Evolutionary conservation across 2,329 filamentous ascomycete genomes (phyloP), one percentile per base, ranked within the genome.

Genomic region (Fusarium buharicum): DNA sequence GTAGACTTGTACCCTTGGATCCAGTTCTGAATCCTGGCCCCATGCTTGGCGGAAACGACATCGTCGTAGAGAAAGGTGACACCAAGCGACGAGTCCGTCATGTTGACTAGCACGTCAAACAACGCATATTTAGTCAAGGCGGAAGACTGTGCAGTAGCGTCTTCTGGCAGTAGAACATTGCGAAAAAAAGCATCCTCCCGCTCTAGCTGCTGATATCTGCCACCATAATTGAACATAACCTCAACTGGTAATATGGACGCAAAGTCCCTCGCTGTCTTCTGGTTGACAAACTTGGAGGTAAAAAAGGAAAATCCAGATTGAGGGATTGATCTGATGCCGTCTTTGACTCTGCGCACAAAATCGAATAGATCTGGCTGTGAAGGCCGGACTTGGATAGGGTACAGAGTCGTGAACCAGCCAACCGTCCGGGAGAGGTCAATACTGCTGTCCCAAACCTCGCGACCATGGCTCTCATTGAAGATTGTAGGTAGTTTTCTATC

Each of bases 331-430:
- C 61, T 49, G 4, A 64, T 57, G 9, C 37, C 52, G 31, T 71
- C 62, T 39, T 68, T 67, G 13, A 58, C 52, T 6, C 28, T 40
- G 11, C 50, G 39, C 27, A 70, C 49, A 3, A 52, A 49, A 8
- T 67, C 56, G 9, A 57, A 2, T 3, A 63, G 17, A 17, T 41
- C 38, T 13, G 28, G 4, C 3, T 33, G 7, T 22, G 14, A 17
- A 13, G 24, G 27, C 4, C 40, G 17, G 17, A 49, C 31, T n/a
- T 46, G 37, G 7, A 74, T 55, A 1, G 74, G 74, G 33, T 54
- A 69, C 18, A 77, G 53, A 1, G 71, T 73, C 1, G 75, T 74
- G 55, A 77, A 77, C 74, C 75, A 77, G 3, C 75, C 76, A 0
- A 77, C 71, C 0, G 73, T 77, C 2, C 61, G 20, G 1, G 72